Conservation (phyloP, 225 moss, liverwort and hornwort species). For the Lunularia cruciata region DNA sequence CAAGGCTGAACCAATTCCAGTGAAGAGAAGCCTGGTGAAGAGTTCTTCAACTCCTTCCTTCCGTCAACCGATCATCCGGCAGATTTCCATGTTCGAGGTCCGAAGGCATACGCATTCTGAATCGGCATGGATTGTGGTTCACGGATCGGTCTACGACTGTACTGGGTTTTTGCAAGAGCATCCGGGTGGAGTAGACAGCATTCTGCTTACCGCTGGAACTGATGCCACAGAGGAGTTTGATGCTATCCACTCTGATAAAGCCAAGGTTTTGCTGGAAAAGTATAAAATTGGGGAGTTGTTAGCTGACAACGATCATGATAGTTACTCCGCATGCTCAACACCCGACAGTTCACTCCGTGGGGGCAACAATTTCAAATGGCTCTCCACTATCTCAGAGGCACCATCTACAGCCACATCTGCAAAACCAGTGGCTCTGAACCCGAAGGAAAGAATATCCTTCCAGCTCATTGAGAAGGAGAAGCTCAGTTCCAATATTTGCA, state of each 20-base stretch:
- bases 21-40: slow-evolving; percentile 12
- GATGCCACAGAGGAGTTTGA: slow-evolving; percentile 96
- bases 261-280: slow-evolving; percentile 81
- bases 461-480: slow-evolving; percentile 55
- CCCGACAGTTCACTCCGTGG: slow-evolving; percentile 31
- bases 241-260: slow-evolving; percentile 89
- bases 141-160: slow-evolving; percentile 81
- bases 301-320: slow-evolving; percentile 31
- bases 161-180: slow-evolving; percentile 80
- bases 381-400: slow-evolving; percentile 23
- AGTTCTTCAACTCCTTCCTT: slow-evolving; percentile 35
- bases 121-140: slow-evolving; percentile 89
- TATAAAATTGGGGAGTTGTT: slow-evolving; percentile 71
- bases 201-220: slow-evolving; percentile 77
- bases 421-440: slow-evolving; percentile 61
- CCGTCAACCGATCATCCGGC: slow-evolving; percentile 20
- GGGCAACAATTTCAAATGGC: slow-evolving; percentile 18
- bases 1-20: background rate
- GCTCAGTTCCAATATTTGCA: slow-evolving; percentile 65
- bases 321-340: slow-evolving; percentile 15
- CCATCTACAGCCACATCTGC: slow-evolving; percentile 10
- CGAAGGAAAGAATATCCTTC: slow-evolving; percentile 63
- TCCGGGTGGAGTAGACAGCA: slow-evolving; percentile 87
- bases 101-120: slow-evolving; percentile 55
- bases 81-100: slow-evolving; percentile 65